Evolutionary conservation across 495 filamentous ascomycete species (phyloP).

Genomic region (Lophiotrema nucula): DNA sequence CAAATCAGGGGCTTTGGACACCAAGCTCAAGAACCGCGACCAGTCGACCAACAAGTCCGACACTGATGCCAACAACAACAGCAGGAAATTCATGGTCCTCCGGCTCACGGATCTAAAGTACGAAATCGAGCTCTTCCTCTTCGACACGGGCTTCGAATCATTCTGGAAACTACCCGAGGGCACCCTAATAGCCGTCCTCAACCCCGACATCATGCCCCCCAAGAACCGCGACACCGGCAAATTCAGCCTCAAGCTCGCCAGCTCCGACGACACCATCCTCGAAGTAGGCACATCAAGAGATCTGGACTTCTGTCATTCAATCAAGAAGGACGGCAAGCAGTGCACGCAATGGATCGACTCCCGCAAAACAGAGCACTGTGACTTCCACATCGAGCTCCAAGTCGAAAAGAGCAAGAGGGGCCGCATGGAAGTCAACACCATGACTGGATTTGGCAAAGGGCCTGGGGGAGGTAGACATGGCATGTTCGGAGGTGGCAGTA

Average conservation of each 20-base stretch:
- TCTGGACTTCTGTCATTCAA: slow-evolving; percentile 80
- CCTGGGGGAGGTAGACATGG: slow-evolving; percentile 26
- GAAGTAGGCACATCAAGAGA: slow-evolving; percentile 86
- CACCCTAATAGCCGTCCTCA: slow-evolving; percentile 88
- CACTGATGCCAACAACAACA: slow-evolving; percentile 56
- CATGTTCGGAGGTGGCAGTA: slow-evolving; percentile 34
- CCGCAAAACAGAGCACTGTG: slow-evolving; percentile 85
- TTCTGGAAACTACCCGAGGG: slow-evolving; percentile 89
- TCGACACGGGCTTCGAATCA: slow-evolving; percentile 82
- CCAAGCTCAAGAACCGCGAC: slow-evolving; percentile 54
- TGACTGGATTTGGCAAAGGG: slow-evolving; percentile 44
- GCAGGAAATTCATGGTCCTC: slow-evolving; percentile 86
- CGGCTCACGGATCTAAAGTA: slow-evolving; percentile 84
- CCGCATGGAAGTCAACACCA: slow-evolving; percentile 79
- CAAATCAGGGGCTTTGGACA: slow-evolving; percentile 75
- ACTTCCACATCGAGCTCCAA: slow-evolving; percentile 82
- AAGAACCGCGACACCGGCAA: slow-evolving; percentile 71
- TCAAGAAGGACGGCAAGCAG: slow-evolving; percentile 77
- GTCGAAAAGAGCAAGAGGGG: slow-evolving; percentile 66
- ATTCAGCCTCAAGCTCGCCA: slow-evolving; percentile 80
- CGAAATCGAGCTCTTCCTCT: slow-evolving; percentile 89
- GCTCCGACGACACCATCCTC: slow-evolving; percentile 81
- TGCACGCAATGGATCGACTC: slow-evolving; percentile 86
- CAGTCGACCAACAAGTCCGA: slow-evolving; percentile 51
- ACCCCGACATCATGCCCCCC: slow-evolving; percentile 87